Conservation (phyloP, 108 stramenopile species). For the Epipyxis sp. region DNA sequence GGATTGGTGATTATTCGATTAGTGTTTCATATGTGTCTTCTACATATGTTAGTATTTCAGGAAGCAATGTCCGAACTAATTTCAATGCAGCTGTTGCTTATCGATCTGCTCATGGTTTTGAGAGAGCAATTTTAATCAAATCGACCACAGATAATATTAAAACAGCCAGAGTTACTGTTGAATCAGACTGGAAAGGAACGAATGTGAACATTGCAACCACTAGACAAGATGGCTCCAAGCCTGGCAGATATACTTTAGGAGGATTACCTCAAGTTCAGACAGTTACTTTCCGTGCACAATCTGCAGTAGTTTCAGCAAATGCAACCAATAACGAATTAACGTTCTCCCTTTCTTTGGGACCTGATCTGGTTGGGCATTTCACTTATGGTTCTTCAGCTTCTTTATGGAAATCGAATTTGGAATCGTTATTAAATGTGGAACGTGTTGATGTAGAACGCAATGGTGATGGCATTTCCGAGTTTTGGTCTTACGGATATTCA, state of each 20-base stretch:
- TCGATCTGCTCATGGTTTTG: constrained; percentile 33
- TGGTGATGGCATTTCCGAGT: constrained; percentile 38
- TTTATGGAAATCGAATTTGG: constrained; percentile 29
- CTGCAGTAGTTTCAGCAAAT: background rate
- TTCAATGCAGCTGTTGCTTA: constrained; percentile 29
- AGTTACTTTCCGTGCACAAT: constrained; percentile 36
- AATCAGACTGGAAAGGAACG: constrained; percentile 41
- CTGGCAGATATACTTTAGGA: constrained; percentile 31
- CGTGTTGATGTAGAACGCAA: constrained; percentile 40
- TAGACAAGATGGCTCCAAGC: constrained; percentile 18
- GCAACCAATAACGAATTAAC: background rate
- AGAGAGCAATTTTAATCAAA: constrained; percentile 42
- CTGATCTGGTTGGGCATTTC: background rate
- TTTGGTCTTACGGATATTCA: constrained; percentile 39
- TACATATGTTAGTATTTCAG: no score
- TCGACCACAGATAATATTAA: constrained; percentile 34
- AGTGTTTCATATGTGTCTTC: no score
- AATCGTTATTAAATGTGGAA: constrained; percentile 35
- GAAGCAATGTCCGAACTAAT: no score
- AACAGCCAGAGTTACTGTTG: constrained; percentile 33
- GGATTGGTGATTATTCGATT: constrained; percentile 35
- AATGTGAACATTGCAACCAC: constrained; percentile 13
- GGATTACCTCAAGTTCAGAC: constrained; percentile 45
- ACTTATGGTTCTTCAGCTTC: constrained; percentile 27
- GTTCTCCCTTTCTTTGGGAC: background rate